Percentiles rank a stretch among this genome's conserved stretches.
phyloP scores from a whole-genome alignment of 1,139 yeast species.

The Yamadazyma oceani region DNA sequence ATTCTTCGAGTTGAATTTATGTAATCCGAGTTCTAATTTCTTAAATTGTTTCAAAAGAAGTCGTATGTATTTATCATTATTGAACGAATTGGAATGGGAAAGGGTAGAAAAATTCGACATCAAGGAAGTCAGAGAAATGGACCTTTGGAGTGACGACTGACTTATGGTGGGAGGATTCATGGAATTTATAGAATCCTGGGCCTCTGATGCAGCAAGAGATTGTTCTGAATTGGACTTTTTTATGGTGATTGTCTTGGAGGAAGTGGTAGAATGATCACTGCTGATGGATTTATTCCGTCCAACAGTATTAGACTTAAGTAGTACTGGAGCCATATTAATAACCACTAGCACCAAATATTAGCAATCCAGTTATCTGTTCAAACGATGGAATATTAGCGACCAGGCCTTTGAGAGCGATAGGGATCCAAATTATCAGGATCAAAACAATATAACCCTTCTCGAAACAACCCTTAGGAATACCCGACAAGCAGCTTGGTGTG shows the following conservation, averaged over 20 bases:
- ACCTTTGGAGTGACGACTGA: background rate
- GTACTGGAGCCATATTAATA: constrained; percentile 19
- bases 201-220: constrained; percentile 1
- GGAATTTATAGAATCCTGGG: constrained; percentile 10
- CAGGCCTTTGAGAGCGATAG: no score
- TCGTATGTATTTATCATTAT: constrained; percentile 28
- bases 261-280: constrained; percentile 14
- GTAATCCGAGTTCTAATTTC: constrained; percentile 42
- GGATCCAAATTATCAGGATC: no score
- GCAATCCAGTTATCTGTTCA: no score
- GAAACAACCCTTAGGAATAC: no score
- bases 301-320: constrained; percentile 17
- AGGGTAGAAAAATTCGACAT: background rate
- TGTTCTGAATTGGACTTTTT: background rate
- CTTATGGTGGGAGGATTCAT: background rate
- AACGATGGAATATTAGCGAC: no score
- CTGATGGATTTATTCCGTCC: constrained; percentile 18
- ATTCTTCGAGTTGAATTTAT: constrained; percentile 51
- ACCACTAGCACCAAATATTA: background rate
- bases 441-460: no score
- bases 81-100: background rate
- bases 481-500: no score
- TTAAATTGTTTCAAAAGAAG: constrained; percentile 39
- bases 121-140: background rate
- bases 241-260: constrained; percentile 16